Base-by-base conservation (phyloP, 768 basidiomycete genomes). In the Psilocybe cubensis region DNA sequence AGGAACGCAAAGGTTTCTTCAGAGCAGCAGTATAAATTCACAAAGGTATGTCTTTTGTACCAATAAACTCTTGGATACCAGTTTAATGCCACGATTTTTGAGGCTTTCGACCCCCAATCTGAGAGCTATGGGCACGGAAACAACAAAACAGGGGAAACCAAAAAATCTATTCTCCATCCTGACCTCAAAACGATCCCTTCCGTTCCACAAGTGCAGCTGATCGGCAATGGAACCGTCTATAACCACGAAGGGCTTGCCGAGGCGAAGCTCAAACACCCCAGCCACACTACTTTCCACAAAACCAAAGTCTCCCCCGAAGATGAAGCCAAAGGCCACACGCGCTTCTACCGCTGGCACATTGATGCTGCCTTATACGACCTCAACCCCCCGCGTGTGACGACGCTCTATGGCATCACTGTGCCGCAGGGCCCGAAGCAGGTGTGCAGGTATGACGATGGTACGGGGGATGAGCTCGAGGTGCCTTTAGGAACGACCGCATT, bases 341-440 rank as follows among this genome's bases (percentile, higher is more conserved):
- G 93, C 35, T 95, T 90, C 80, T 94, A 93, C 71, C 79, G 93
- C 47, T 94, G 93, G 92, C 92, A 96, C 70, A 94, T 95, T 71
- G 94, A 95, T 63, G 93, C 94, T 1, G 92, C 92, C 1, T 73
- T 93, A 33, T 91, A 91, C 68, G 84, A 88, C 54, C 78, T 88
- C 11, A 83, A 84, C 23, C 91, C 91, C 17, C 93, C 94, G 3
- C 87, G 81, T 61, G 93, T 91, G 40, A 96, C 94, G 4, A 92
- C 92, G 0, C 83, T 96, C 20, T 94, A 93, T 63, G 91, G 86
- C 0, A 79, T 95, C 60, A 76, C 65, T 2, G 87, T 95, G 0
- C 94, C 94, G 2, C 59, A 77, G 21, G 93, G 92, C 1, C 66
- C 74, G 10, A 66, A 59, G 18, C 92, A 96, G 77, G 77, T 76